A percentile compares a stretch with the other conserved stretches of the same genome.
These are phyloP conservation scores for Pichia sorboxylosa DNA, from an alignment of 1,139 yeast genomes.

Conservation along the genomic window DNA sequence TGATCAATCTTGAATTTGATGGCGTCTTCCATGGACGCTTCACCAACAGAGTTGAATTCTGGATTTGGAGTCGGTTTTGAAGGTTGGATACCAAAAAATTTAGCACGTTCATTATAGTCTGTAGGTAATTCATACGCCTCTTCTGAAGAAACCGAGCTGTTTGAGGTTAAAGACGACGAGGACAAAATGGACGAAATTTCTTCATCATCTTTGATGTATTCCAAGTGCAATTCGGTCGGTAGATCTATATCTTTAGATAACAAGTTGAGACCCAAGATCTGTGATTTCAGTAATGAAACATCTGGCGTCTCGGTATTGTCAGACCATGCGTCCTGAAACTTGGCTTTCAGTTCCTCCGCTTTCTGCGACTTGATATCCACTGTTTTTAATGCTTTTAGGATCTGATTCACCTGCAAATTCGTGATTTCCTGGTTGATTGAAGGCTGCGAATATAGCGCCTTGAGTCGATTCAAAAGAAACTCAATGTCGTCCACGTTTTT, in stretches of 20 bases:
- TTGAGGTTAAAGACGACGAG: background rate
- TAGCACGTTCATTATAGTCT: slow-evolving; percentile 22
- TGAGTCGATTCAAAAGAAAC: too few species aligned
- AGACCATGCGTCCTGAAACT: slow-evolving; percentile 14
- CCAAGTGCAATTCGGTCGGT: slow-evolving; percentile 32
- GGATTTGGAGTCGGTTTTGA: slow-evolving; percentile 52
- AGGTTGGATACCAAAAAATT: slow-evolving; percentile 25
- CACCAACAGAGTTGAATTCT: slow-evolving; percentile 52
- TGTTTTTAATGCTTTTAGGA: slow-evolving; percentile 13
- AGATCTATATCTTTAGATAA: slow-evolving; percentile 69
- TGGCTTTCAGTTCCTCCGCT: slow-evolving; percentile 11
- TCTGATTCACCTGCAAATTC: too few species aligned
- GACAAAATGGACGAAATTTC: background rate
- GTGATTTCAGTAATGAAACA: slow-evolving; percentile 45
- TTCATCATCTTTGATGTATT: slow-evolving; percentile 9
- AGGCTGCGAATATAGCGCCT: too few species aligned
- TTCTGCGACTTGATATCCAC: slow-evolving; percentile 13
- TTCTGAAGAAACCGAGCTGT: background rate
- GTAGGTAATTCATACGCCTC: slow-evolving; percentile 10
- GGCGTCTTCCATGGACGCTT: slow-evolving; percentile 41
- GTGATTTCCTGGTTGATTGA: too few species aligned
- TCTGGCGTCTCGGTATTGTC: slow-evolving; percentile 29
- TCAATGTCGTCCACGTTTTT: too few species aligned
- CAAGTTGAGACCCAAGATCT: slow-evolving; percentile 64
- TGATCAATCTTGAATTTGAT: slow-evolving; percentile 49